Percentiles rank a stretch among this genome's conserved stretches.
These are phyloP conservation scores for Lanmaoa rubissima DNA, from an alignment of 768 basidiomycete species.

Conservation along the genomic window DNA sequence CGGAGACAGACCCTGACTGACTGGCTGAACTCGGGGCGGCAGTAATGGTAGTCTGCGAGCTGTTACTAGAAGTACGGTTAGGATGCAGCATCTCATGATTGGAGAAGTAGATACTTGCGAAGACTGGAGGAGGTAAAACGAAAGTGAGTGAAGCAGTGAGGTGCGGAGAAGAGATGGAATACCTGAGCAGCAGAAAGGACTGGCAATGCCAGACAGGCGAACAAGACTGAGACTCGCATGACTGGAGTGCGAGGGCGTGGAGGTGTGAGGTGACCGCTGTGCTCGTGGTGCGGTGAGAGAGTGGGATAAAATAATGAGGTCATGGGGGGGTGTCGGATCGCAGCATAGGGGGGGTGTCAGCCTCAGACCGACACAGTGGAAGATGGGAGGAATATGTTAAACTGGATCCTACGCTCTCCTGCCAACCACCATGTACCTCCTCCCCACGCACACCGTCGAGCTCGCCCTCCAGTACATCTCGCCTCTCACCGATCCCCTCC, in stretches of 20 bases:
- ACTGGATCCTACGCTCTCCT: background rate
- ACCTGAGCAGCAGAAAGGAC: conserved; percentile 34
- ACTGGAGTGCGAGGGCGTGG: background rate
- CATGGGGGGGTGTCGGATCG: conserved; percentile 10
- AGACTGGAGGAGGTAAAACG: conserved; percentile 15
- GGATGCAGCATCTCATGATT: conserved; percentile 34
- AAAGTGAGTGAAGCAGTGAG: background rate
- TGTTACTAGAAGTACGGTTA: conserved; percentile 40
- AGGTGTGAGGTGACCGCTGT: background rate
- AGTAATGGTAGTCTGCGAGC: conserved; percentile 42
- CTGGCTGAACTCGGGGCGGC: conserved; percentile 41
- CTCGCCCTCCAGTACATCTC: conserved; percentile 57
- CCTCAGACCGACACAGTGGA: background rate
- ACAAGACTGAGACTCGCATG: conserved; percentile 34
- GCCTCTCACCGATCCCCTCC: conserved; percentile 50
- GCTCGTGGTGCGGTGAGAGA: conserved; percentile 4
- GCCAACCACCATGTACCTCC: conserved; percentile 31
- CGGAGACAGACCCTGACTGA: conserved; percentile 20
- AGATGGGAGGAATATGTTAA: background rate
- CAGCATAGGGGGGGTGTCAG: conserved; percentile 13
- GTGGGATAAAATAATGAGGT: conserved; percentile 9
- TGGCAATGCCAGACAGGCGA: conserved; percentile 31
- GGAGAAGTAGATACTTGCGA: conserved; percentile 39
- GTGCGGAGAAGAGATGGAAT: background rate
- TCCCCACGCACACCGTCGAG: conserved; percentile 39